Conservation (phyloP, 306 rosid species). For the Crataegus laevigata region DNA sequence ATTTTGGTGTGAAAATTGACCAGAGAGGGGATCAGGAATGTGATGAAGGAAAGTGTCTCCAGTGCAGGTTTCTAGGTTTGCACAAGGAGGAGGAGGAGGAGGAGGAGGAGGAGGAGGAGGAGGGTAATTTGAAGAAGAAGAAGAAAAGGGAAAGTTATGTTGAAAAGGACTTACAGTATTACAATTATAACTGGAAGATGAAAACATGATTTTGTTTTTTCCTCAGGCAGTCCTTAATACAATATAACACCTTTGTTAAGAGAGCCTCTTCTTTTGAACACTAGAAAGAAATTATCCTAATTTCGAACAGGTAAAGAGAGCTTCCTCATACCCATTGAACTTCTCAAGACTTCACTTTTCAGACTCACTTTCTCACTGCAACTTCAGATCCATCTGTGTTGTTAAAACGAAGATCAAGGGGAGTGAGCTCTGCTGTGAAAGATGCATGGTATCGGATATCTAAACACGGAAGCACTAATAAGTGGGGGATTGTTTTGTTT, state of each 20-base stretch:
- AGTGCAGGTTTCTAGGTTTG: conserved; percentile 16
- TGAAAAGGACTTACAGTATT: conserved; percentile 32
- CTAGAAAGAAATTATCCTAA: neutral
- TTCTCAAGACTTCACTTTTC: neutral
- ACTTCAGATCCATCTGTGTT: neutral
- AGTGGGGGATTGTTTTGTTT: neutral
- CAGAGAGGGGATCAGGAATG: conserved; percentile 27
- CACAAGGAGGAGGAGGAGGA: neutral
- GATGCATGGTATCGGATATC: neutral
- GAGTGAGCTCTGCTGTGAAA: neutral
- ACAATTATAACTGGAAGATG: conserved; percentile 27
- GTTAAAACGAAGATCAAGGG: neutral
- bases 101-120: no score
- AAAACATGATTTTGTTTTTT: conserved; percentile 44
- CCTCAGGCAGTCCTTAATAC: neutral
- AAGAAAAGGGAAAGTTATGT: conserved; percentile 37
- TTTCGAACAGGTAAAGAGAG: neutral
- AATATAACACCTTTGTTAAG: neutral
- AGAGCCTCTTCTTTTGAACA: neutral
- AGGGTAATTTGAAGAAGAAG: conserved; percentile 22
- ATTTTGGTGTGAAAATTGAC: conserved; percentile 25
- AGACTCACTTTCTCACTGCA: neutral
- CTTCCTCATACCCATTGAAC: neutral
- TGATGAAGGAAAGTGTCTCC: conserved; percentile 19
- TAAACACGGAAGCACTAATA: neutral